Percentiles rank a stretch among this genome's conserved stretches.
Evolutionary conservation across 805 yeast species (phyloP).

Genomic region (Novakomyces olei): DNA sequence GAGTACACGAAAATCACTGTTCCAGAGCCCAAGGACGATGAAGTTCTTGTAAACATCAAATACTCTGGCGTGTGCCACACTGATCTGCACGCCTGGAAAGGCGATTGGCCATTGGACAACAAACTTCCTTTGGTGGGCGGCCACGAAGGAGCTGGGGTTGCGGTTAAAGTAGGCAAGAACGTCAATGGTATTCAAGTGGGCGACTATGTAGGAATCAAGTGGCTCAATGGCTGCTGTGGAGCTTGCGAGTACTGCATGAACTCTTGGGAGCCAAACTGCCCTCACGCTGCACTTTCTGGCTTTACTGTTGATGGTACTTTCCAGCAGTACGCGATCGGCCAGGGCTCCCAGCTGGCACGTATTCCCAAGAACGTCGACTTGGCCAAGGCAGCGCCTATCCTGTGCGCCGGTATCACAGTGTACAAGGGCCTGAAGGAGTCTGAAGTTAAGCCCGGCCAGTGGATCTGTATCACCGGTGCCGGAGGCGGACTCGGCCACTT

Average conservation of each 20-base stretch:
- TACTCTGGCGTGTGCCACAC: slow-evolving; percentile 90
- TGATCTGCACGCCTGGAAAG: slow-evolving; percentile 82
- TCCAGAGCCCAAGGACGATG: background rate
- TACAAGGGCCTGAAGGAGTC: slow-evolving; percentile 28
- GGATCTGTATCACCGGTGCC: slow-evolving; percentile 46
- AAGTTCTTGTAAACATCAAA: slow-evolving; percentile 57
- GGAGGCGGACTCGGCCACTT: slow-evolving; percentile 41
- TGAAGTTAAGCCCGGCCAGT: slow-evolving; percentile 41
- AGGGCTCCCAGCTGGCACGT: slow-evolving; percentile 66
- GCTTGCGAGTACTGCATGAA: slow-evolving; percentile 45
- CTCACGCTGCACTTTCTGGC: slow-evolving; percentile 28
- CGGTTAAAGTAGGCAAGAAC: slow-evolving; percentile 49
- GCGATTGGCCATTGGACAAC: slow-evolving; percentile 68
- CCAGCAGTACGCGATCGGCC: slow-evolving; percentile 54
- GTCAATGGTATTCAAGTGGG: slow-evolving; percentile 56
- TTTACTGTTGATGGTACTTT: slow-evolving; percentile 42
- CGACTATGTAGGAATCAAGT: slow-evolving; percentile 63
- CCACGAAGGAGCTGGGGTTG: slow-evolving; percentile 77
- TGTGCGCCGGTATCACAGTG: slow-evolving; percentile 82
- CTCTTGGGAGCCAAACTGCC: slow-evolving; percentile 13
- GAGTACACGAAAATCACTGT: background rate
- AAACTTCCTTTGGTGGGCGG: slow-evolving; percentile 67
- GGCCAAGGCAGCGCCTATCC: slow-evolving; percentile 55
- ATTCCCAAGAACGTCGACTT: slow-evolving; percentile 54
- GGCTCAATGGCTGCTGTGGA: slow-evolving; percentile 62